Conservation (phyloP, 257 asterid genomes). For the Eucommia ulmoides region DNA sequence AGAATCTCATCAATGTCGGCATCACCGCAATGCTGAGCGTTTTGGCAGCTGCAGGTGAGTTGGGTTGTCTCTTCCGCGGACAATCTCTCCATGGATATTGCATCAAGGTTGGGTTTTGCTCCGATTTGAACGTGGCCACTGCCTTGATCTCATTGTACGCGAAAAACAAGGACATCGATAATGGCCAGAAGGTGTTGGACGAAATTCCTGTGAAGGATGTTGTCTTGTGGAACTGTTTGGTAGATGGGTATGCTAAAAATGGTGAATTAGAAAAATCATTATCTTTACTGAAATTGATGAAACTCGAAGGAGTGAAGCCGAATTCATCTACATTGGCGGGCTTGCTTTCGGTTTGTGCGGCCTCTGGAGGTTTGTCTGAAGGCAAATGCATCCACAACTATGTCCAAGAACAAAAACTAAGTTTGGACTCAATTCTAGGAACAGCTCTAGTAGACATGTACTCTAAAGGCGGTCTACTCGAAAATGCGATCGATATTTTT, state of each 20-base stretch:
- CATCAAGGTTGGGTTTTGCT: slow-evolving; percentile 41
- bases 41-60: slow-evolving; percentile 27
- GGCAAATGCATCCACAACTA: slow-evolving; percentile 28
- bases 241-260: slow-evolving; percentile 45
- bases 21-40: slow-evolving; percentile 28
- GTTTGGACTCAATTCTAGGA: slow-evolving; percentile 39
- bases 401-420: slow-evolving; percentile 19
- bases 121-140: slow-evolving; percentile 22
- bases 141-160: slow-evolving; percentile 51
- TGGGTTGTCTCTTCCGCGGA: slow-evolving; percentile 12
- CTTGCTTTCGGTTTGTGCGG: slow-evolving; percentile 41
- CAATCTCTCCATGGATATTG: slow-evolving; percentile 30
- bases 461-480: slow-evolving; percentile 44
- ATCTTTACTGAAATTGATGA: slow-evolving; percentile 26
- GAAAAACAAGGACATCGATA: slow-evolving; percentile 19
- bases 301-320: slow-evolving; percentile 20
- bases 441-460: slow-evolving; percentile 49
- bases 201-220: slow-evolving; percentile 34
- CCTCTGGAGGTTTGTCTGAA: slow-evolving; percentile 24
- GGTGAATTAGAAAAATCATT: slow-evolving; percentile 32
- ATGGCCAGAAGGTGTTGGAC: slow-evolving; percentile 32
- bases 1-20: slow-evolving; percentile 13
- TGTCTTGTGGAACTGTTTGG: slow-evolving; percentile 58
- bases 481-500: slow-evolving; percentile 32
- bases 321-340: slow-evolving; percentile 49